These are phyloP conservation scores for Pseudopediastrum boryanum DNA, from an alignment of 139 green algal genomes.

Conservation along the genomic window DNA sequence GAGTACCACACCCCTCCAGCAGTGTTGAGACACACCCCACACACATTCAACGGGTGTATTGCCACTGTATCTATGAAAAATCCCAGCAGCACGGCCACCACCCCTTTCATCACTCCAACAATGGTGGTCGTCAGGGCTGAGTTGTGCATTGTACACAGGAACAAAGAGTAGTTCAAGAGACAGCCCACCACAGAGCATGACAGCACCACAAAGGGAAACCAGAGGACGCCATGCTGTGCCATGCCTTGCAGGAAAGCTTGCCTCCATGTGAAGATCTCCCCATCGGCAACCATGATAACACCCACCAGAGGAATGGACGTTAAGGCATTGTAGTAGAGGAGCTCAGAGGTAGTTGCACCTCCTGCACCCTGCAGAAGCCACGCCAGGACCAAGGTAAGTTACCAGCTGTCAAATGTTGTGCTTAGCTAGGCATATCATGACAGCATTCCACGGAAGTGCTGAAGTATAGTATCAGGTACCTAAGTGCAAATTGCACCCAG, in stretches of 20 bases:
- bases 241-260: neutral
- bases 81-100: conserved; percentile 57
- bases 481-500: too few species aligned
- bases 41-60: conserved; percentile 51
- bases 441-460: too few species aligned
- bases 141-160: conserved; percentile 78
- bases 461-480: too few species aligned
- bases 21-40: conserved; percentile 65
- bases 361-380: conserved; percentile 28
- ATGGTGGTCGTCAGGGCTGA: conserved; percentile 83
- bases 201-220: conserved; percentile 39
- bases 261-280: conserved; percentile 37
- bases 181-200: conserved; percentile 36
- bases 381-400: neutral
- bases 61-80: conserved; percentile 37
- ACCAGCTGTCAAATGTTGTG: too few species aligned
- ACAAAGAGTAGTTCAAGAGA: conserved; percentile 65
- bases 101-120: conserved; percentile 74
- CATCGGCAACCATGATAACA: conserved; percentile 46
- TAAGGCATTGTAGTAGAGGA: conserved; percentile 78
- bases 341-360: conserved; percentile 49
- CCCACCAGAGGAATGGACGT: conserved; percentile 66
- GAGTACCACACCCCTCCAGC: conserved; percentile 49
- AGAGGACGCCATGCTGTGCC: conserved; percentile 1
- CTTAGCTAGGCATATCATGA: too few species aligned